Conservation (phyloP, 495 filamentous ascomycete genomes). For the Annulohypoxylon nitens region DNA sequence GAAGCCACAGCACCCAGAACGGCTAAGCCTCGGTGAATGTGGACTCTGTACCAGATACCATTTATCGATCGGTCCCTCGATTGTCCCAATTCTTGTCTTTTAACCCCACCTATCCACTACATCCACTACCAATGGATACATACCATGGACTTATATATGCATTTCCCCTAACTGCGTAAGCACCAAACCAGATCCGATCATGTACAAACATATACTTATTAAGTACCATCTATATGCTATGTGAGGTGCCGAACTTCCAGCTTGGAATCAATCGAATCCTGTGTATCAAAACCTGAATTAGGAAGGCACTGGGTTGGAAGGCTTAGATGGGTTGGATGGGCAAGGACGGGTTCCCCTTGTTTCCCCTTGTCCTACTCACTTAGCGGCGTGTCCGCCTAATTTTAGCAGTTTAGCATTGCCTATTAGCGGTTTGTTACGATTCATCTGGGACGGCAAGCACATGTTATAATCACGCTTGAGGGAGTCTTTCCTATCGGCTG, state of each 20-base stretch:
- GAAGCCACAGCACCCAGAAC: no score
- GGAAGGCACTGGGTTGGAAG: conserved; percentile 17
- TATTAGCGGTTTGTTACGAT: conserved; percentile 12
- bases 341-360: background rate
- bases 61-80: conserved; percentile 21
- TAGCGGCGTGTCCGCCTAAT: conserved; percentile 38
- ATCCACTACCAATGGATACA: background rate
- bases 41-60: background rate
- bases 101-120: background rate
- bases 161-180: conserved; percentile 12
- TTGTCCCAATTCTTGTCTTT: background rate
- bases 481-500: conserved; percentile 30
- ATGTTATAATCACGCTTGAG: conserved; percentile 7
- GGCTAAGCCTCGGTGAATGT: background rate
- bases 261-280: conserved; percentile 16
- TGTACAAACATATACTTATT: background rate
- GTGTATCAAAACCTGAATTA: conserved; percentile 34
- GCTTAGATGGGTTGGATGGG: background rate
- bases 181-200: conserved; percentile 26
- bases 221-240: background rate
- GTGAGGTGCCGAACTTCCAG: conserved; percentile 39
- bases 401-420: conserved; percentile 41
- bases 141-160: background rate
- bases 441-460: background rate
- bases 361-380: background rate